These are phyloP conservation scores for Digitaria exilis DNA, from an alignment of 202 grass and related monocot species.

Conservation along the genomic window DNA sequence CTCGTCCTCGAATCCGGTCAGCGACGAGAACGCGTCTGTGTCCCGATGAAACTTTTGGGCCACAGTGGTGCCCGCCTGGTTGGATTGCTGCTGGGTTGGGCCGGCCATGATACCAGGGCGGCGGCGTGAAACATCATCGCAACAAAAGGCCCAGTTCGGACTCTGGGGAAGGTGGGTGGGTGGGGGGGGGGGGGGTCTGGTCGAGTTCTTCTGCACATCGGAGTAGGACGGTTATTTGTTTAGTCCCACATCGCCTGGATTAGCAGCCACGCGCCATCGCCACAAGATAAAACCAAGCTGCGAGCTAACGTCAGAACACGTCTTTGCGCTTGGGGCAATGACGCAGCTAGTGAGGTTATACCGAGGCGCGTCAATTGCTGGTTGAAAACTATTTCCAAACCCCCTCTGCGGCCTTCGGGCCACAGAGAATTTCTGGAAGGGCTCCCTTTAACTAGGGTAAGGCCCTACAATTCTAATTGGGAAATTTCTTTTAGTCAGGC, in stretches of 20 bases:
- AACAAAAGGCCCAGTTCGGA: background rate
- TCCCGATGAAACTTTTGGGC: too few species aligned
- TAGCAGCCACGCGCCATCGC: fast-evolving
- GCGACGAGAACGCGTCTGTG: too few species aligned
- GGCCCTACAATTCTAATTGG: slow-evolving; percentile 24
- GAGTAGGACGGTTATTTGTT: background rate
- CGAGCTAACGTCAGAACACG: fast-evolving
- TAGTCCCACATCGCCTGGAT: slow-evolving; percentile 3
- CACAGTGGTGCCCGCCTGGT: too few species aligned
- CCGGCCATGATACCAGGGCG: background rate
- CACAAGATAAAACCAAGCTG: background rate
- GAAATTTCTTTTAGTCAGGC: background rate
- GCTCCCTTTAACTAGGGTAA: slow-evolving; percentile 37
- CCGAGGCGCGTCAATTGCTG: slow-evolving; percentile 9
- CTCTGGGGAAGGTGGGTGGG: background rate
- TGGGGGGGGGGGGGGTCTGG: background rate
- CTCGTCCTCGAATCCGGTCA: too few species aligned
- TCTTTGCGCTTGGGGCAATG: slow-evolving; percentile 43
- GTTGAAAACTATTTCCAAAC: slow-evolving; percentile 29
- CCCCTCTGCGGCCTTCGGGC: background rate
- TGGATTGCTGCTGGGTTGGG: too few species aligned
- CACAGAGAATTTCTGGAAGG: slow-evolving; percentile 36
- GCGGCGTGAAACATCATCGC: background rate
- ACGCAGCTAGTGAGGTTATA: slow-evolving; percentile 38
- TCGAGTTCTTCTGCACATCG: background rate